Percentiles rank a stretch among this genome's conserved stretches.
These are phyloP conservation scores for Exophiala alcalophila DNA, from an alignment of 2,329 filamentous ascomycete species.

Conservation along the genomic window DNA sequence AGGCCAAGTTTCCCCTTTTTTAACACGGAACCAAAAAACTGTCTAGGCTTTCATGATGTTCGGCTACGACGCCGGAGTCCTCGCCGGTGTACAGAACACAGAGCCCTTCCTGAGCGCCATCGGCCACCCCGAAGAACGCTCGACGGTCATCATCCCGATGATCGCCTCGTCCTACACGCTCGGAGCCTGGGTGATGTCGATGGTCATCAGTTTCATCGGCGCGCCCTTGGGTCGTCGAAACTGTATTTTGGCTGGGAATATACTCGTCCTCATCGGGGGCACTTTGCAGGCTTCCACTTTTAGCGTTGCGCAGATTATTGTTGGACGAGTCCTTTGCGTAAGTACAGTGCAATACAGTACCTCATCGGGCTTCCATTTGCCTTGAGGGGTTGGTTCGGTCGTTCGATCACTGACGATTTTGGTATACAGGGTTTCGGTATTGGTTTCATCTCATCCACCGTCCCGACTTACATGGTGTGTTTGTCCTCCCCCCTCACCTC, in stretches of 20 bases:
- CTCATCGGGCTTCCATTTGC: too few species aligned
- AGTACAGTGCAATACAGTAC: too few species aligned
- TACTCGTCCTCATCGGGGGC: constrained; percentile 48
- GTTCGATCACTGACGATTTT: too few species aligned
- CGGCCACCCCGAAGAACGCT: constrained; percentile 9
- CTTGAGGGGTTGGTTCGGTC: too few species aligned
- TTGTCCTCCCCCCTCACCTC: neutral
- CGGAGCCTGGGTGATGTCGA: constrained; percentile 28
- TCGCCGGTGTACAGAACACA: constrained; percentile 34
- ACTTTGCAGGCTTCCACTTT: constrained; percentile 36
- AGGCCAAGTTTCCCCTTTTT: neutral
- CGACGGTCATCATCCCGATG: constrained; percentile 12
- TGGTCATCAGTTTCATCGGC: constrained; percentile 29
- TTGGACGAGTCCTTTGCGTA: constrained; percentile 14
- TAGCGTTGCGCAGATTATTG: constrained; percentile 24
- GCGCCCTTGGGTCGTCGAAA: constrained; percentile 28
- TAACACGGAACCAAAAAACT: neutral
- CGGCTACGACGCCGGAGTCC: constrained; percentile 65
- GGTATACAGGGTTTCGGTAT: constrained; percentile 31
- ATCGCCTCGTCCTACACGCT: constrained; percentile 14
- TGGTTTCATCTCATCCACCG: constrained; percentile 11
- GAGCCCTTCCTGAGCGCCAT: constrained; percentile 33
- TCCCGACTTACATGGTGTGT: constrained; percentile 14
- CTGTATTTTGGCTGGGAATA: constrained; percentile 54
- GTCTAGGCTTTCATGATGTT: constrained; percentile 54